Evolutionary conservation across 169 alveolate genomes (phyloP).

Genomic region (Cystoisospora suis): DNA sequence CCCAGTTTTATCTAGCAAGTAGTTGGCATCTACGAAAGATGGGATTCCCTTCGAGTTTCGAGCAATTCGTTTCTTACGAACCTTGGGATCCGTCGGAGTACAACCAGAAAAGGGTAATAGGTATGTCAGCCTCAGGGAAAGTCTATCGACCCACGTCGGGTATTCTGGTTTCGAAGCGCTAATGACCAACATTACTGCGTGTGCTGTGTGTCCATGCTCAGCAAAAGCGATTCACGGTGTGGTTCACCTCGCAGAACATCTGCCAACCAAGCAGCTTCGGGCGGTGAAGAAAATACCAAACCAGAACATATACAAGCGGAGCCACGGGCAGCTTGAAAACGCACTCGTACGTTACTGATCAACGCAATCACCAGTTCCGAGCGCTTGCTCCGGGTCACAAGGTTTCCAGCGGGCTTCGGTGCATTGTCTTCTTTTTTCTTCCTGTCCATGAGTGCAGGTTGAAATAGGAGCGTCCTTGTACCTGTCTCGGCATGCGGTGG

Average conservation of each 20-base stretch:
- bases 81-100: constrained; percentile 20
- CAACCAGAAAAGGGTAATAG: background rate
- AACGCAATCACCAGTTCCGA: background rate
- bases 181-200: background rate
- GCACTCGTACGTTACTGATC: background rate
- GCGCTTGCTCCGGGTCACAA: too few species aligned
- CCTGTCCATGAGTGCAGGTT: background rate
- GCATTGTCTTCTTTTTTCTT: background rate
- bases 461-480: constrained; percentile 55
- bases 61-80: constrained; percentile 19
- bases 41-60: constrained; percentile 31
- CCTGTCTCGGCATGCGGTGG: constrained; percentile 7
- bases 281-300: constrained; percentile 49
- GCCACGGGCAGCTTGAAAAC: constrained; percentile 45
- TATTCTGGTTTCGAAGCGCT: background rate
- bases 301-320: constrained; percentile 9
- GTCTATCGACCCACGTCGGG: background rate
- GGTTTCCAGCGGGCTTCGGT: too few species aligned
- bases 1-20: background rate
- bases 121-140: background rate
- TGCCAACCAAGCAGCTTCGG: constrained; percentile 20
- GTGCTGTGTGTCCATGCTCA: background rate
- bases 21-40: background rate
- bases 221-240: constrained; percentile 57
- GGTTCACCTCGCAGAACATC: constrained; percentile 41